Evolutionary conservation across 179 eudicot species (phyloP), one percentile per base, ranked within the genome.

Genomic region (Pouteria campechiana): DNA sequence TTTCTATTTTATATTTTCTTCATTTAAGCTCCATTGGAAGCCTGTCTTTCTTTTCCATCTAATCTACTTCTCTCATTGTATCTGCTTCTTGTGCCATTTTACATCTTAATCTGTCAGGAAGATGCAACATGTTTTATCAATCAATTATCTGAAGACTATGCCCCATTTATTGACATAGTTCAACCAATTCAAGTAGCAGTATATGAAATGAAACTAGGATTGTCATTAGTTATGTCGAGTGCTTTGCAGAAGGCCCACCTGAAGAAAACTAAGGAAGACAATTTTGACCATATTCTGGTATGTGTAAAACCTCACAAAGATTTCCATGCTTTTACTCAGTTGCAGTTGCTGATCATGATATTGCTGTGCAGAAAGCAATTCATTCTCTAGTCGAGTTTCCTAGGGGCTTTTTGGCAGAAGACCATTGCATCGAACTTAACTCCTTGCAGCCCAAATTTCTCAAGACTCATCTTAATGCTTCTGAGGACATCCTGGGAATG

Each of bases 141-240:
- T 16, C 74, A 66, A 20, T 74, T 92, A 51, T 77, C 96, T 7
- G 67, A 52, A 39, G 96, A 75, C 58, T 87, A 75, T 51, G 37
- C 68, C 11, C 70, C 65, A 17, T 87, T 79, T 48, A 44, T 35
- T 18, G 99, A 92, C 68, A 61, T 92, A 30, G 57, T 74, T 52
- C 90, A 87, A 63, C 99, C 99, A 10, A 71, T 92, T 54, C 93
- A 78, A 57, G 79, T 83, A 64, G 94, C 99, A 45, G 40, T 92
- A 24, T 92, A 77, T 48, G 99, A 92, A 60, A 80, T 92, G 76
- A 92, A 87, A 57, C 41, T 92, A 37, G 99, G 99, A 16, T 41
- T 87, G 47, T 70, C 96, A 19, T 57, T 92, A 60, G 61, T 78
- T 46, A 47, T 67, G 18, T 68, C 89, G 37, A 67, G 61, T 70